Base-by-base conservation (phyloP, 495 filamentous ascomycete species). In the Lasiosphaeris hirsuta region DNA sequence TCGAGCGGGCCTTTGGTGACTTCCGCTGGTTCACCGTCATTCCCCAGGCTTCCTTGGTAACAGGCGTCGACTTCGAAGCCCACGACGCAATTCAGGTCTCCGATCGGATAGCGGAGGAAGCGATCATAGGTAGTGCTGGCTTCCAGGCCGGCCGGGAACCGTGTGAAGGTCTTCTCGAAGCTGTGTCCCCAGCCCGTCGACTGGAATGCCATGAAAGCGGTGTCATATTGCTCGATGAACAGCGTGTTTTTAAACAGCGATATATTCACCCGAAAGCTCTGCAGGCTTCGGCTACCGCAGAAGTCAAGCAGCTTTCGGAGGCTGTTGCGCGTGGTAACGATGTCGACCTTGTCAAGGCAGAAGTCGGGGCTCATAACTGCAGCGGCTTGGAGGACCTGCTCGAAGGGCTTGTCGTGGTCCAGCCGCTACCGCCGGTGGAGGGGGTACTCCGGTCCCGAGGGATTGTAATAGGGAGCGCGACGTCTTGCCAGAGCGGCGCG, bases 301-400 rank as follows among this genome's bases (percentile, higher is more conserved):
- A 58, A 45, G 17, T 58, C 39, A 38, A 58, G 55, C 9, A 58
- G 23, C 39, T 58, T 58, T 36, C 55, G 55, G 6, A 58, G 55
- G 46, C 37, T 51, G 38, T 58, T 58, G 8, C 55, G 55, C 18
- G 45, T 58, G 17, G 37, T 42, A 0, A 58, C 19, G 46, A 58
- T 42, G 38, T 51, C 45, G 46, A 51, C 36, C 13, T 45, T 39
- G 47, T 18, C 30, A 47, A 58, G 51, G 18, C 55, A 47, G 55
- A 51, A 51, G 23, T 23, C 30, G 13, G 55, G 55, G 30, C 30
- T 51, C 55, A 58, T 58, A 0, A 19, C 5, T 8, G 17, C 13
- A 6, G 55, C 37, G 46, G 55, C 55, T 30, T 58, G 37, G 46
- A 58, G 37, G 46, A 51, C 38, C n/a, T 51, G 46, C 18, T 58